phyloP scores from a whole-genome alignment of 331 rosid genomes.

The Rosa hybrid region DNA sequence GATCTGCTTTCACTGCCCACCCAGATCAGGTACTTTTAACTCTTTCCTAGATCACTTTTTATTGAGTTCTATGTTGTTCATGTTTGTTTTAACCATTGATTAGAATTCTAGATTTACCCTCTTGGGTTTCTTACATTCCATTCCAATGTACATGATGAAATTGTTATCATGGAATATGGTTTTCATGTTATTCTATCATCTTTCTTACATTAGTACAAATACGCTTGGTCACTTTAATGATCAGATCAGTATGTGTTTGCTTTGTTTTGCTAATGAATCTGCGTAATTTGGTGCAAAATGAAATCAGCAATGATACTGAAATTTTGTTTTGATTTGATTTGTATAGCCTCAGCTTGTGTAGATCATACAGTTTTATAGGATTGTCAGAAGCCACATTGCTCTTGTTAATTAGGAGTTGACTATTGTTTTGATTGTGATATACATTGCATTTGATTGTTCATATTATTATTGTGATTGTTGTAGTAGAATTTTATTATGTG shows the following conservation, averaged over 20 bases:
- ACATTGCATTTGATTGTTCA: neutral
- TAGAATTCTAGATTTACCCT: neutral
- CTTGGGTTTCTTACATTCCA: neutral
- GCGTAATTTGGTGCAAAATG: neutral
- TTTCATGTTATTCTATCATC: neutral
- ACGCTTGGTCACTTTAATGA: neutral
- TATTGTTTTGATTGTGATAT: neutral
- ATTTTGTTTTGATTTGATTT: neutral
- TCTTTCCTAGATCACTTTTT: neutral
- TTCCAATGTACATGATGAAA: neutral
- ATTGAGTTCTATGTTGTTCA: neutral
- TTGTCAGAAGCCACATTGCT: neutral
- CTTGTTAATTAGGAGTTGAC: neutral
- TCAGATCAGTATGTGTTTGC: slow-evolving; percentile 1
- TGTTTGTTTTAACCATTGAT: neutral
- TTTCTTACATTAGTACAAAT: neutral
- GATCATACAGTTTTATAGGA: slow-evolving; percentile 5
- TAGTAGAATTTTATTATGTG: neutral
- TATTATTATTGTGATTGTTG: neutral
- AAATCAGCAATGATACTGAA: neutral
- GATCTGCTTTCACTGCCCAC: neutral
- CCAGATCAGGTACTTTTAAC: neutral
- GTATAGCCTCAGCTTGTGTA: neutral
- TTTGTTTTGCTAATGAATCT: neutral
- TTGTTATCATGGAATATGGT: neutral